Base-by-base conservation (phyloP, 2,329 filamentous ascomycete species). In the Hirsutella thompsonii region DNA sequence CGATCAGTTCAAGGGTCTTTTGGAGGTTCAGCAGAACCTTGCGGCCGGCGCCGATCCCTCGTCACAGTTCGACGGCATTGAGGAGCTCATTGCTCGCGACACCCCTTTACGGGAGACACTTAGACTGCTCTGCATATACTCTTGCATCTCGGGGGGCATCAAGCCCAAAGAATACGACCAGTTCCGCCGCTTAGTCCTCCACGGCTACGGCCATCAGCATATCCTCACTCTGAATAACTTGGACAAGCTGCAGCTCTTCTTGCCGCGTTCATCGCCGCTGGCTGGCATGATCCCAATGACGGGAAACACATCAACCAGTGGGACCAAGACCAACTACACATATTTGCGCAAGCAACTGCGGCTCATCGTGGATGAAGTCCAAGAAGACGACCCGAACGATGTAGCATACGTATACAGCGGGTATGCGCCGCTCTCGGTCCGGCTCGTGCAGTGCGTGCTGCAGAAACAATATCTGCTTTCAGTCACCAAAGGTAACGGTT, bases 391-490 rank as follows among this genome's bases (percentile, higher is more conserved):
- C 37, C 92, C 92, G 3, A 85, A 92, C 53, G 92, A 98, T 52
- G 81, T 96, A 46, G 83, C 89, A n/a, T 98, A 98, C 54, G 89
- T 95, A 10, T 98, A 96, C 63, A 94, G 86, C 48, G 93, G 92
- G 40, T 98, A 96, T 56, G 92, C 93, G 4, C 93, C 92, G 0
- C 72, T 98, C 11, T 94, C 86, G 36, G 76, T 96, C 41, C 81
- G 92, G 14, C 74, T 98, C 4, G 82, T 98, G 5, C 93, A 98
- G 60, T 92, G 86, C 56, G 76, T 96, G 38, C 64, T 98, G 37
- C 89, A 96, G 59, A 98, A 98, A 60, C 78, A 86, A 42, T 84
- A 89, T 49, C 67, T 98, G 23, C 67, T 81, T 42, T 78, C 75
- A 4, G 72, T 89, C 10, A 79, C 76, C 40, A 79, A 76, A 50